Conservation (phyloP, 2,329 filamentous ascomycete genomes). For the Cercospora zeae-maydis region DNA sequence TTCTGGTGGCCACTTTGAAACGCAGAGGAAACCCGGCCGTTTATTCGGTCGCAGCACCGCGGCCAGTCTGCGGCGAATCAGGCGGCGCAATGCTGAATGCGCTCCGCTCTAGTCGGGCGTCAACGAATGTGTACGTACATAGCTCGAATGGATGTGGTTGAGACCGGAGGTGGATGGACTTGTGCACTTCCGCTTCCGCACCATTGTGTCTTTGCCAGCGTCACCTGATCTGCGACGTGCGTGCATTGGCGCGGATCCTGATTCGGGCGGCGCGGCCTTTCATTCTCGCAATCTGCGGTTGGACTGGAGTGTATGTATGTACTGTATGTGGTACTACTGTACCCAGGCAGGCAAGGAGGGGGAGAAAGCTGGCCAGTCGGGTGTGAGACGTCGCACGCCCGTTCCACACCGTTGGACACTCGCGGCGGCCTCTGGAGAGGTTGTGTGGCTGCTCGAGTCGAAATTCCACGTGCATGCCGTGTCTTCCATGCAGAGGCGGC, state of each 20-base stretch:
- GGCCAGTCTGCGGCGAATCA: not conserved
- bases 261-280: too few species aligned
- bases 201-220: not conserved
- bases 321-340: too few species aligned
- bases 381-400: not conserved
- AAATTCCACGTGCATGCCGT: not conserved
- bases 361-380: not conserved
- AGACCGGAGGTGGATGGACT: not conserved
- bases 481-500: not conserved
- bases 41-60: not conserved
- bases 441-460: not conserved
- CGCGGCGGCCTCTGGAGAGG: not conserved
- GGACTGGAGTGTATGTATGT: too few species aligned
- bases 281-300: too few species aligned
- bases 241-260: conserved; percentile 7
- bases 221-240: conserved; percentile 16
- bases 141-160: not conserved
- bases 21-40: not conserved
- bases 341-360: too few species aligned
- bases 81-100: not conserved
- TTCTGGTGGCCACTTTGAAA: not conserved
- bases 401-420: too few species aligned
- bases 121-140: not conserved
- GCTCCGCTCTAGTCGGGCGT: not conserved
- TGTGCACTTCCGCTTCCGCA: conserved; percentile 5